Percentiles rank a stretch among this genome's conserved stretches.
phyloP scores from a whole-genome alignment of 768 basidiomycete species.

The Hortiboletus flavorubellus region DNA sequence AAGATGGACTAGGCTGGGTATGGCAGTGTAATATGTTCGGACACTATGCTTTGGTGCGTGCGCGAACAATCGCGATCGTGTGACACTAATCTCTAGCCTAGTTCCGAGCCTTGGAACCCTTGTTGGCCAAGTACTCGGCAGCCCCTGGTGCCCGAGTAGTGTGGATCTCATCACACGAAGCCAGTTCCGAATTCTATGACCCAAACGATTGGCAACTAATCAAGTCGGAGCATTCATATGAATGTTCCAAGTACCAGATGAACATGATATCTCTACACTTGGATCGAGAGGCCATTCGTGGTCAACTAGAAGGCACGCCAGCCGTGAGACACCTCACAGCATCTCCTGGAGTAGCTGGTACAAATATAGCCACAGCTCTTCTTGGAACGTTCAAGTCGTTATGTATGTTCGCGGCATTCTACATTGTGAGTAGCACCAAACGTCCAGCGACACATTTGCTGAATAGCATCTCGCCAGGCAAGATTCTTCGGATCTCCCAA shows the following conservation, averaged over 20 bases:
- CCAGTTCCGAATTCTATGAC: conserved; percentile 51
- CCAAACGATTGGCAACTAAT: conserved; percentile 70
- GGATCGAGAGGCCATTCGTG: conserved; percentile 41
- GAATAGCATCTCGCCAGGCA: conserved; percentile 41
- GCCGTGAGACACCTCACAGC: conserved; percentile 51
- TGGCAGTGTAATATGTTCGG: conserved; percentile 88
- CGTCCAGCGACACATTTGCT: background rate
- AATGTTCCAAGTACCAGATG: conserved; percentile 72
- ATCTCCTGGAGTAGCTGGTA: conserved; percentile 68
- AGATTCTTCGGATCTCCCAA: conserved; percentile 65
- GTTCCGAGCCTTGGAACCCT: conserved; percentile 60
- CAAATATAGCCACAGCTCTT: conserved; percentile 53
- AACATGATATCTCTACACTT: conserved; percentile 61
- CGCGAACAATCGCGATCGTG: background rate
- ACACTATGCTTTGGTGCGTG: conserved; percentile 71
- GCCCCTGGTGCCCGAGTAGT: conserved; percentile 55
- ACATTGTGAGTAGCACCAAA: conserved; percentile 48
- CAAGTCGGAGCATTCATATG: conserved; percentile 60
- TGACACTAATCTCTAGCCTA: conserved; percentile 29
- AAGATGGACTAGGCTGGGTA: conserved; percentile 71
- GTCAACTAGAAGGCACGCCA: conserved; percentile 14
- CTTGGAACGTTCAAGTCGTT: conserved; percentile 43
- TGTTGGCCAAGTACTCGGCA: conserved; percentile 45
- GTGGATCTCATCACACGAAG: conserved; percentile 78
- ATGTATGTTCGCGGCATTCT: conserved; percentile 55